Evolutionary conservation across 2,329 filamentous ascomycete genomes (phyloP), one percentile per base, ranked within the genome.

Genomic region (Graphiopsis chlorocephala): DNA sequence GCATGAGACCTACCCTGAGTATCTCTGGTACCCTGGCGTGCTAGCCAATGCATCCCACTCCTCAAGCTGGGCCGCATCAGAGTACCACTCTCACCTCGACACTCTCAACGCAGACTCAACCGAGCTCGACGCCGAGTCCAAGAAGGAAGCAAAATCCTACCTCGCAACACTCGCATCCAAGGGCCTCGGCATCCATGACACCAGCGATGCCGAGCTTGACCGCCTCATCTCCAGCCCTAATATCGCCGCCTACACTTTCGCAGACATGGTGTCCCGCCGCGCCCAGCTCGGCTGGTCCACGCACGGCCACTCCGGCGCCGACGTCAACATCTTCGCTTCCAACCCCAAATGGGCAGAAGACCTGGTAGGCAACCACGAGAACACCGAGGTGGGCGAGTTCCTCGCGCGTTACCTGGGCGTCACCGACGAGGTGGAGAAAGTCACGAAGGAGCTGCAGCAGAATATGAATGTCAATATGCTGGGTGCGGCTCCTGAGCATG

Each of bases 271-370:
- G 70, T 96, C 91, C 70, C 85, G 90, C 4, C 87, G 95, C 66
- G 91, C 93, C 1, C 92, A 96, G 74, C 86, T 97, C 50, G 96
- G 95, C 15, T 99, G 95, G 95, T 89, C 86, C 68, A 97, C 93
- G 0, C 94, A 97, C 76, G 95, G 95, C 29, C 95, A 99, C 66
- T 73, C 74, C 74, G 95, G 90, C 60, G 93, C 95, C 8, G 95
- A 99, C 75, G 95, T 99, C 57, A 99, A 99, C 77, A 92, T 99
- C 70, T 99, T 98, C 79, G 90, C 91, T 61, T 93, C 90, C 0
- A 88, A 91, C 3, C 83, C 86, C 0, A 83, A 85, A 42, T 79
- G 81, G 31, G 86, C 88, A 0, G 83, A 85, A 50, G 82, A 84
- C 15, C 82, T 97, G 7, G 81, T 86, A 3, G 94, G 94, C 8